Conservation (phyloP, 306 rosid genomes). For the Quercus glauca region DNA sequence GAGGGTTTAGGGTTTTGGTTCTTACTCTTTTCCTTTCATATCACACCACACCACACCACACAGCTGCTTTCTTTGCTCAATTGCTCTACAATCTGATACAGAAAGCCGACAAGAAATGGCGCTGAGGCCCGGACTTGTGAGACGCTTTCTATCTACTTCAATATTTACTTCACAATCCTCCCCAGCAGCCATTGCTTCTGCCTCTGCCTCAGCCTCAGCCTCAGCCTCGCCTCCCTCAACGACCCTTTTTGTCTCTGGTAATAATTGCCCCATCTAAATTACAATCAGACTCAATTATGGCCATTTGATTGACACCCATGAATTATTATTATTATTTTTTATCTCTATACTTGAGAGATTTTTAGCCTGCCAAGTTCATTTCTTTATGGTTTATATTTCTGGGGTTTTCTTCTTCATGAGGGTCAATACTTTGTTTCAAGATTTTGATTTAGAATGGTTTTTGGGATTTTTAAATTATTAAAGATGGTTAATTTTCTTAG, state of each 20-base stretch:
- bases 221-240: neutral
- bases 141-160: neutral
- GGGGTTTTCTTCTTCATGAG: too few species aligned
- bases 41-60: too few species aligned
- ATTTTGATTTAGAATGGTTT: neutral
- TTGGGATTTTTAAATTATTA: neutral
- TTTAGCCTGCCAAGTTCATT: too few species aligned
- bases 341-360: too few species aligned
- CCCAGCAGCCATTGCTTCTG: neutral
- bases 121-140: neutral
- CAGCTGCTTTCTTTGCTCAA: neutral
- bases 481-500: neutral
- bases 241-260: conserved; percentile 1
- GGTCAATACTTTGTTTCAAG: too few species aligned
- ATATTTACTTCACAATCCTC: neutral
- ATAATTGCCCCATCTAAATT: neutral
- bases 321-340: too few species aligned
- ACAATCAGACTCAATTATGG: neutral
- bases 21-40: too few species aligned
- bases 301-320: too few species aligned
- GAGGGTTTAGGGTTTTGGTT: too few species aligned
- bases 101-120: neutral
- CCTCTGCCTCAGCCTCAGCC: neutral
- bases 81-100: neutral
- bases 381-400: too few species aligned